These are phyloP conservation scores for Boletus vinaceobasis DNA, from an alignment of 768 basidiomycete genomes.

Conservation along the genomic window DNA sequence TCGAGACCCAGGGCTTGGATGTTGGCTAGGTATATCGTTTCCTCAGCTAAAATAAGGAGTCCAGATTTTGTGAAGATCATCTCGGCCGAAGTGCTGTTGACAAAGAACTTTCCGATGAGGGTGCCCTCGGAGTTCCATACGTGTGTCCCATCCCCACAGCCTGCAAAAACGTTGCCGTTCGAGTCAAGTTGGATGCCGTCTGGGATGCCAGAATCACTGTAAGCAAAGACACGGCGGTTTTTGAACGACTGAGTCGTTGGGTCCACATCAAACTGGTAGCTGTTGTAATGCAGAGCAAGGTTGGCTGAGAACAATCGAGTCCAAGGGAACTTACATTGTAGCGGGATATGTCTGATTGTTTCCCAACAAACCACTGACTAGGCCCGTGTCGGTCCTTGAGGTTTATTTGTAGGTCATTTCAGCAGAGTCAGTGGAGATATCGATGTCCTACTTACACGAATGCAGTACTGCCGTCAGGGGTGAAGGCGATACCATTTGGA, in stretches of 20 bases:
- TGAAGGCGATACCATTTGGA: constrained; percentile 75
- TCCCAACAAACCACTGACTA: constrained; percentile 43
- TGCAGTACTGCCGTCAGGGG: constrained; percentile 56
- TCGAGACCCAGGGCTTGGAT: constrained; percentile 32
- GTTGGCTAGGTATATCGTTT: constrained; percentile 37
- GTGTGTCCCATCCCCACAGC: constrained; percentile 67
- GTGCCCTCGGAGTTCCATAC: constrained; percentile 56
- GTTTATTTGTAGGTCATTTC: constrained; percentile 11
- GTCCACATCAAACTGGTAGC: constrained; percentile 70
- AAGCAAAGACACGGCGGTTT: constrained; percentile 68
- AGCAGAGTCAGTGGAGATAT: background rate
- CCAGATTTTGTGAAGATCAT: constrained; percentile 40
- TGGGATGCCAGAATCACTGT: constrained; percentile 59
- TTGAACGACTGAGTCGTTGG: constrained; percentile 47
- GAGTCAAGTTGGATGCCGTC: constrained; percentile 68
- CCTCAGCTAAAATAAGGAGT: constrained; percentile 40
- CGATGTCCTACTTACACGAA: constrained; percentile 47
- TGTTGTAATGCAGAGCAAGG: constrained; percentile 24
- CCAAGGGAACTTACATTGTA: constrained; percentile 51
- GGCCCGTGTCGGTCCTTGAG: constrained; percentile 31
- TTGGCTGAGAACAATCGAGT: background rate
- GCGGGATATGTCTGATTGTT: constrained; percentile 59
- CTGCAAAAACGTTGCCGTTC: constrained; percentile 63
- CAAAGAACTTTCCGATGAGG: constrained; percentile 35
- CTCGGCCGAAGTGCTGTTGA: constrained; percentile 34